Conservation (phyloP, 495 filamentous ascomycete species). For the Thermochaetoides thermophila region DNA sequence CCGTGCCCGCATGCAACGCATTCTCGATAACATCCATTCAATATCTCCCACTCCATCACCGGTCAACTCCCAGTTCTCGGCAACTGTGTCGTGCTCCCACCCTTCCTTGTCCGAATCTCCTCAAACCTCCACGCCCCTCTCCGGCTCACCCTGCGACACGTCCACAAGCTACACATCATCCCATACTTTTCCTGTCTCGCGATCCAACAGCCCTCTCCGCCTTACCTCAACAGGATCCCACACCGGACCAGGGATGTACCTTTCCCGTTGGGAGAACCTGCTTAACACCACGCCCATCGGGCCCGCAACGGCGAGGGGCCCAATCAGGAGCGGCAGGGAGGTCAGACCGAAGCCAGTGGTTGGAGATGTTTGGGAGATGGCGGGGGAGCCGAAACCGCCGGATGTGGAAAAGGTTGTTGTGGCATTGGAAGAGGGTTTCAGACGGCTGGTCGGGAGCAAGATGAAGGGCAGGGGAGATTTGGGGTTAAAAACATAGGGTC, state of each 20-base stretch:
- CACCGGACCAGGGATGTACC: conserved; percentile 46
- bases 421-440: conserved; percentile 22
- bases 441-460: conserved; percentile 14
- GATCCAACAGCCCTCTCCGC: not conserved
- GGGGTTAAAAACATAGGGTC: too few species aligned
- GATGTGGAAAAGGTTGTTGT: conserved; percentile 25
- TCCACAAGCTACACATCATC: not conserved
- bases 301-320: conserved; percentile 19
- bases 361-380: conserved; percentile 6
- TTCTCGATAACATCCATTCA: conserved; percentile 20
- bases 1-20: conserved; percentile 27
- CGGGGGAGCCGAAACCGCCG: conserved; percentile 14
- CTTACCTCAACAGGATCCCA: conserved; percentile 1
- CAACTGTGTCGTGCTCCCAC: not conserved
- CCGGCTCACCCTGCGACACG: not conserved
- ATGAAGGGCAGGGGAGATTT: not conserved
- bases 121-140: not conserved
- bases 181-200: conserved; percentile 1
- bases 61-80: not conserved
- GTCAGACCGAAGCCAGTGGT: conserved; percentile 12
- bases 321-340: conserved; percentile 15
- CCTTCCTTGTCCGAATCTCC: not conserved
- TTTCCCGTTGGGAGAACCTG: conserved; percentile 47
- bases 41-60: not conserved
- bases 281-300: conserved; percentile 45